These are phyloP conservation scores for Lantana camara DNA, from an alignment of 257 asterid species.

Conservation along the genomic window DNA sequence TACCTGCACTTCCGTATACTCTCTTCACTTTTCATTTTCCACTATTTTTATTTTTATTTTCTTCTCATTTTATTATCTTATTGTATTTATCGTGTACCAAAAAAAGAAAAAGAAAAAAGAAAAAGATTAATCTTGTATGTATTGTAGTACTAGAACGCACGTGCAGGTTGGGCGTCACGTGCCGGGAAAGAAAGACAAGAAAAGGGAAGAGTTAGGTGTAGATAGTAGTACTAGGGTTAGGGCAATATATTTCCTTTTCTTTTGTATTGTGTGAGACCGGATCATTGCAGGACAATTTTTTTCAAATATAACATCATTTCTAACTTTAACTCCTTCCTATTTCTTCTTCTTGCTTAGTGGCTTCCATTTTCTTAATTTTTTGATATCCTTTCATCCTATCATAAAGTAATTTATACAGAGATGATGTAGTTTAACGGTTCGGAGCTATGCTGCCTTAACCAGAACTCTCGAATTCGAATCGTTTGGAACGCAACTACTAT, in stretches of 20 bases:
- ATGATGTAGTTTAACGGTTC: no score
- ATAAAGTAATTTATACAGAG: no score
- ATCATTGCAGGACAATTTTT: conserved; percentile 59
- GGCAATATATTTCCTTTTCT: not conserved
- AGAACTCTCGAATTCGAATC: no score
- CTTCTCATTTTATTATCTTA: not conserved
- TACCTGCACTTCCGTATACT: conserved; percentile 33
- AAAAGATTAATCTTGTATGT: no score
- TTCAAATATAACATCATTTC: conserved; percentile 36
- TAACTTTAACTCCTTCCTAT: conserved; percentile 12
- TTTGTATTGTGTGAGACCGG: conserved; percentile 36
- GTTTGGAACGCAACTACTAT: no score
- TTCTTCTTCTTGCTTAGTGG: not conserved
- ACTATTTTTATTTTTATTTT: not conserved
- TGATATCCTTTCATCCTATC: not conserved
- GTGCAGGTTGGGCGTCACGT: conserved; percentile 68
- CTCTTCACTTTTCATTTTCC: conserved; percentile 13
- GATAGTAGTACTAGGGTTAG: conserved; percentile 39
- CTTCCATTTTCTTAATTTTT: conserved; percentile 13
- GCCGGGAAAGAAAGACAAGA: conserved; percentile 49
- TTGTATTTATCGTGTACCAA: not conserved
- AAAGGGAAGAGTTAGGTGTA: conserved; percentile 33
- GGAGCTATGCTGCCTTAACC: no score
- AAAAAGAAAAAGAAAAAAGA: no score
- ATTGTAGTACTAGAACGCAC: conserved; percentile 40